Base-by-base conservation (phyloP, 345 rosid genomes). In the Dipteronia sinensis region DNA sequence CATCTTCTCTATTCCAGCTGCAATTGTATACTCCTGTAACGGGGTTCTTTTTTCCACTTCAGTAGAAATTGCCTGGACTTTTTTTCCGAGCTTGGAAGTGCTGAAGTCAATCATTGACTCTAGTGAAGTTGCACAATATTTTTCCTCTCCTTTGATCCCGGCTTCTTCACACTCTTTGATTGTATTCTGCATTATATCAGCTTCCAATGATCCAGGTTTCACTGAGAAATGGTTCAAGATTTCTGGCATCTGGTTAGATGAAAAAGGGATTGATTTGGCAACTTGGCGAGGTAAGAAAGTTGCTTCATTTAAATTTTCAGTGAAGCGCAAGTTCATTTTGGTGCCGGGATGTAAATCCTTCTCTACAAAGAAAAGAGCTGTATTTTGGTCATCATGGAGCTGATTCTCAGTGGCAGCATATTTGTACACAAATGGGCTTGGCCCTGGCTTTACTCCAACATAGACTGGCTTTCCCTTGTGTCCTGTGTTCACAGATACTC, bases 41-140 rank as follows among this genome's bases (percentile, higher is more conserved):
- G n/a, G 34, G 78, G 84, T 73, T 74, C 78, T 70, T 58, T 81
- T 81, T 56, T 79, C 77, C 55, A 84, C 95, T 80, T 91, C 94
- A n/a, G 97, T 92, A 6, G 96, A 89, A 75, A 89, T 65, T 58
- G 85, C 93, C 72, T 80, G 64, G 2, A 88, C 81, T 23, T 79
- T 83, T 80, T 80, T 88, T 22, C 96, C 95, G 15, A 95, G 90
- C 86, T 86, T 88, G 19, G 92, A 85, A n/a, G 85, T 88, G 76
- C 86, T 68, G 84, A 88, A 92, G 71, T 93, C 97, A 12, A 93
- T 78, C 98, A 93, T 93, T 0, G 97, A 92, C 84, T 93, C 96
- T 47, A 93, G 75, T 10, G 96, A 95, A 4, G 97, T 93, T 9
- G 96, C 90, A 66, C 98, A 93, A 58, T 87, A 86, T 76, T 90